phyloP scores from a whole-genome alignment of 441 rosid genomes.

The Aleurites moluccanus region DNA sequence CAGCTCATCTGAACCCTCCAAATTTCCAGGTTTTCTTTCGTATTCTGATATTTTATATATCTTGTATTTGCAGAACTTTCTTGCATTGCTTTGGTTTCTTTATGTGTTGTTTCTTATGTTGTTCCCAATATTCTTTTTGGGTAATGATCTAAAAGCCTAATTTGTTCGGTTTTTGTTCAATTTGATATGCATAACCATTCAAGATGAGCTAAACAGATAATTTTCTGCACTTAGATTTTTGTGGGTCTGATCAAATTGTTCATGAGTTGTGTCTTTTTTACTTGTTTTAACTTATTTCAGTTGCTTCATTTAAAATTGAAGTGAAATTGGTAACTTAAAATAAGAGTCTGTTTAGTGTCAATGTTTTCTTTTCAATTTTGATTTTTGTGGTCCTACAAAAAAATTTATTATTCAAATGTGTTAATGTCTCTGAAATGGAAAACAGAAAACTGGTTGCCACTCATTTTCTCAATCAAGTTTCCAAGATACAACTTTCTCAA shows the following conservation, averaged over 20 bases:
- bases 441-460: no score
- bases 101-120: no score
- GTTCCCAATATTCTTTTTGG: not conserved
- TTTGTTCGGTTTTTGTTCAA: not conserved
- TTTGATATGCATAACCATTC: not conserved
- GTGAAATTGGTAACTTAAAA: not conserved
- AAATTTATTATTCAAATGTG: no score
- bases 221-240: not conserved
- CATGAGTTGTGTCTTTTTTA: not conserved
- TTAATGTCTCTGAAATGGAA: no score
- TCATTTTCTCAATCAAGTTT: no score
- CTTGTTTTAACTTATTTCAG: not conserved
- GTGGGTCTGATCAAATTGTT: not conserved
- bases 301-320: not conserved
- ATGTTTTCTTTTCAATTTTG: no score
- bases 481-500: no score
- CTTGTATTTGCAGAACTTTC: not conserved
- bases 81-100: no score
- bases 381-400: no score
- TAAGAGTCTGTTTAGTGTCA: no score
- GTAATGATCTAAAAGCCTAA: not conserved
- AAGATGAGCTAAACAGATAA: not conserved
- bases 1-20: conserved; percentile 67
- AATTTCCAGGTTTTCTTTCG: conserved; percentile 36
- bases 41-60: not conserved